Percentiles rank a stretch among this genome's conserved stretches.
Evolutionary conservation across 1,284 basidiomycete genomes (phyloP).

Genomic region (Cystobasidiaceae sp.): DNA sequence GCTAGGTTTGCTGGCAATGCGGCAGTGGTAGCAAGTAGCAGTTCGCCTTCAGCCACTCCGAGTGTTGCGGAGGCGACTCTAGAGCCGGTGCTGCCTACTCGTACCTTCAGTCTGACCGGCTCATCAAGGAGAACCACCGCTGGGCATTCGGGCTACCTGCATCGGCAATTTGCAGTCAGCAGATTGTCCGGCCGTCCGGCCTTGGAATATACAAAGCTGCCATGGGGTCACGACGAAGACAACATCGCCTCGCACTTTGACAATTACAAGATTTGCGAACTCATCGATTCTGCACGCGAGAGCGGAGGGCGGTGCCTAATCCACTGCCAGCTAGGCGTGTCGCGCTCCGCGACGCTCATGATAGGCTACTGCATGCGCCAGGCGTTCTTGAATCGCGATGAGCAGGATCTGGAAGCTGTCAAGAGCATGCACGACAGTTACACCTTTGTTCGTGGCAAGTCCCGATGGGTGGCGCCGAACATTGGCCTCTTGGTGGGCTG

Average conservation of each 20-base stretch:
- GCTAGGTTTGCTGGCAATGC: too few species aligned
- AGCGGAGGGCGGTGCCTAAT: constrained; percentile 74
- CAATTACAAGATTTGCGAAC: constrained; percentile 53
- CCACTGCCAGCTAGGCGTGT: constrained; percentile 95
- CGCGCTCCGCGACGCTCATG: constrained; percentile 83
- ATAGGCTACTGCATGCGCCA: constrained; percentile 95
- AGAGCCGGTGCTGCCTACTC: too few species aligned
- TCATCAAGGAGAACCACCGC: constrained; percentile 42
- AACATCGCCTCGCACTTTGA: constrained; percentile 59
- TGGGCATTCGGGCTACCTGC: constrained; percentile 21
- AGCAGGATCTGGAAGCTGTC: constrained; percentile 28
- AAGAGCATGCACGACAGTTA: constrained; percentile 88
- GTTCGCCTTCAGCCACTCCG: too few species aligned
- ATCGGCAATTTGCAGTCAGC: constrained; percentile 48
- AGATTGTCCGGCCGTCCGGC: constrained; percentile 61
- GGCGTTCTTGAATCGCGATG: constrained; percentile 61
- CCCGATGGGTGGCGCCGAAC: constrained; percentile 58
- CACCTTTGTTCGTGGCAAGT: constrained; percentile 80
- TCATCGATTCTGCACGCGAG: constrained; percentile 68
- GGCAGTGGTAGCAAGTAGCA: too few species aligned
- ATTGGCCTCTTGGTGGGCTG: constrained; percentile 28
- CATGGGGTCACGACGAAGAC: constrained; percentile 89
- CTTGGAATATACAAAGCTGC: constrained; percentile 84
- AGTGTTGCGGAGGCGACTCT: too few species aligned
- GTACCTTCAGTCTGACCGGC: too few species aligned